Base-by-base conservation (phyloP, 1,284 basidiomycete species). In the Agroathelia rolfsii region DNA sequence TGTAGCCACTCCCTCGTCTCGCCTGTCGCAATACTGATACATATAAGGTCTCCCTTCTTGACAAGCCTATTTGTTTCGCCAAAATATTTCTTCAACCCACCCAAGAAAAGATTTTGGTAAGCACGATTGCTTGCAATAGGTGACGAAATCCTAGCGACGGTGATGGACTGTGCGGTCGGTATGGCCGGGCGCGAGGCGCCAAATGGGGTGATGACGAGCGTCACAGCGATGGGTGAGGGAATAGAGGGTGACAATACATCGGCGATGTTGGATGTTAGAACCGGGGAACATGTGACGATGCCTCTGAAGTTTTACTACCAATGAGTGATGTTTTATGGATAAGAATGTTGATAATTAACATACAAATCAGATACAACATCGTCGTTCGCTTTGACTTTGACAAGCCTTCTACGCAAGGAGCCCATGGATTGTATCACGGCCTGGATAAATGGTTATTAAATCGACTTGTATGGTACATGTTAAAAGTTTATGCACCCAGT, bases 81-180 rank as follows among this genome's bases (percentile, higher is more conserved):
- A 48, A 96, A 90, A 50, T 84, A 73, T 3, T 51, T 39, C 36
- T 76, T 81, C 39, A 97, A 57, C 4, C 77, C 75, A 9, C 64
- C 60, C 9, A 92, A 54, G 51, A 86, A 84, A 5, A 76, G 53
- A 1, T 66, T 51, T 48, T 95, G 85, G 47, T 86, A 86, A 20
- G 63, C 58, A 36, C 80, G 79, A 51, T 82, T 76, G 4, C 74
- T 75, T 1, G 85, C 78, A 40, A 82, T 58, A 1, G 89, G 77
- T 0, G 89, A 89, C 0, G 88, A 81, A 3, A 98, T 66, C 12
- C 90, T 73, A 2, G 90, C 81, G 22, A 98, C 62, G 1, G 83
- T 86, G 19, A 96, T 64, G 4, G 72, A 63, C 35, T 60, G 64
- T 1, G 90, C 90, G 6, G 59, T 70, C 0, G 90, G 89, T 16